Conservation (phyloP, 1,284 basidiomycete genomes). For the Inonotus hispidus region DNA sequence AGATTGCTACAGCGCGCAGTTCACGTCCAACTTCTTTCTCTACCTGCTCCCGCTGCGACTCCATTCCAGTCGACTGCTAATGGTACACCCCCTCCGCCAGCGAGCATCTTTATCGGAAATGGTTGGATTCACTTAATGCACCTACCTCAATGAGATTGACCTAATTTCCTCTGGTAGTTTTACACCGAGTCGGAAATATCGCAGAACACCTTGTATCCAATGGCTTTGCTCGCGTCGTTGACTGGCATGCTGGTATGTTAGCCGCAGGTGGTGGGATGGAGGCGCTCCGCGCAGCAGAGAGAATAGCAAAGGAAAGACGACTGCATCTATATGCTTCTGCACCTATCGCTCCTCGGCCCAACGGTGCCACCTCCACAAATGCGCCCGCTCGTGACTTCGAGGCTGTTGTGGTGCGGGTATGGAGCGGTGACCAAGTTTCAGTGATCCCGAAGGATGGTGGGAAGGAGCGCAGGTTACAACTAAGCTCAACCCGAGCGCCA, state of each 20-base stretch:
- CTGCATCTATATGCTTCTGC: slow-evolving; percentile 72
- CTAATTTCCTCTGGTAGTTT: slow-evolving; percentile 37
- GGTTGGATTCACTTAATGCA: slow-evolving; percentile 37
- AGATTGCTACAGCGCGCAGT: slow-evolving; percentile 88
- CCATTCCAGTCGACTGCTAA: slow-evolving; percentile 73
- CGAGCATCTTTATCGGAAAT: slow-evolving; percentile 86
- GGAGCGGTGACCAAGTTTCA: slow-evolving; percentile 90
- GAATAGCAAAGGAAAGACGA: slow-evolving; percentile 78
- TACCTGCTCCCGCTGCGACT: slow-evolving; percentile 77
- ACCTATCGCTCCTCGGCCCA: slow-evolving; percentile 34
- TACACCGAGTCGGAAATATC: slow-evolving; percentile 93
- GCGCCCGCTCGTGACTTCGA: slow-evolving; percentile 64
- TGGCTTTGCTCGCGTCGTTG: slow-evolving; percentile 88
- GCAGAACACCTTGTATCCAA: slow-evolving; percentile 83
- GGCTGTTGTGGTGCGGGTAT: slow-evolving; percentile 80
- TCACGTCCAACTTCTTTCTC: slow-evolving; percentile 81
- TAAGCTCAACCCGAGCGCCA: slow-evolving; percentile 87
- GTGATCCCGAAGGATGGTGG: slow-evolving; percentile 69
- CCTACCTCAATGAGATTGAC: not conserved
- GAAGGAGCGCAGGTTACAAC: slow-evolving; percentile 80
- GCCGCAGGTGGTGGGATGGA: slow-evolving; percentile 79
- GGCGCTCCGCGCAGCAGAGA: slow-evolving; percentile 80
- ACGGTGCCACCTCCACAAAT: slow-evolving; percentile 35
- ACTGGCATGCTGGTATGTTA: slow-evolving; percentile 98
- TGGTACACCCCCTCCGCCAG: slow-evolving; percentile 54